phyloP scores from a whole-genome alignment of 108 stramenopile species.

The Fragilariopsis cylindrus region DNA sequence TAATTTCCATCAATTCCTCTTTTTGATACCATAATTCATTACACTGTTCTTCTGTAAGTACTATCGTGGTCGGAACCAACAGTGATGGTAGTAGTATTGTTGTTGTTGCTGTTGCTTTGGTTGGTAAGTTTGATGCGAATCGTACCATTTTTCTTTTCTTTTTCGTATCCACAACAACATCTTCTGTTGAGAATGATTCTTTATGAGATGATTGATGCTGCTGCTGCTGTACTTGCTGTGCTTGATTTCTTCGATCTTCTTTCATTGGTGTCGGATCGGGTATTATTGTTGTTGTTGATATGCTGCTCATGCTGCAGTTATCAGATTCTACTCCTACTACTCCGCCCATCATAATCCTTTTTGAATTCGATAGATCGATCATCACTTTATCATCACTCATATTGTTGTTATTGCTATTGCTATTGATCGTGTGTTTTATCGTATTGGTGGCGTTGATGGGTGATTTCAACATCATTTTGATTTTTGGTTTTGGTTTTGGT shows the following conservation, averaged over 20 bases:
- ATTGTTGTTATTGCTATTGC: background rate
- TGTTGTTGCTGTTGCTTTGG: background rate
- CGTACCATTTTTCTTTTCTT: background rate
- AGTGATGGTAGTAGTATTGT: background rate
- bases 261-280: slow-evolving; percentile 3
- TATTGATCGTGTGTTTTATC: background rate
- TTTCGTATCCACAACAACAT: background rate
- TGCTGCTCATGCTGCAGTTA: background rate
- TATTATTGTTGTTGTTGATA: too few species aligned
- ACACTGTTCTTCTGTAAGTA: slow-evolving; percentile 24
- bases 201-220: background rate
- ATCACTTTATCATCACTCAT: background rate
- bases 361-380: background rate
- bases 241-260: background rate
- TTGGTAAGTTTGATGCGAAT: background rate
- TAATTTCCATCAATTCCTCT: slow-evolving; percentile 13
- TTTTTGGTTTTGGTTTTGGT: background rate
- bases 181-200: background rate
- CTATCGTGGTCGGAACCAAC: background rate
- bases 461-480: background rate
- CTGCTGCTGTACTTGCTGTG: background rate
- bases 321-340: background rate
- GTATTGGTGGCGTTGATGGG: background rate
- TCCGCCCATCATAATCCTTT: background rate
- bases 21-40: slow-evolving; percentile 27